Base-by-base conservation (phyloP, 441 rosid species). In the Aleurites moluccanus region DNA sequence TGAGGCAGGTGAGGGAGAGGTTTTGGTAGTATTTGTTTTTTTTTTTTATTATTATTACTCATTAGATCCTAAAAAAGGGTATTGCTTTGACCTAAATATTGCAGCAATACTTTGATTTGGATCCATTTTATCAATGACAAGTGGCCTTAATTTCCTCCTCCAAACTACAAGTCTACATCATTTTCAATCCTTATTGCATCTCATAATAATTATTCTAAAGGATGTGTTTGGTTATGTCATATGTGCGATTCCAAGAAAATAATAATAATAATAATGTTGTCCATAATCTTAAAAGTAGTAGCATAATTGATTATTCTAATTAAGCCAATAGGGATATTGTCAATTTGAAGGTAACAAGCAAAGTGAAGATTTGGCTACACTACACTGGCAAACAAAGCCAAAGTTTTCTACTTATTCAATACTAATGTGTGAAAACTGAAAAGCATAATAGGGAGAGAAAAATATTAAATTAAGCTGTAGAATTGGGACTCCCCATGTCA, bases 81-180 rank as follows among this genome's bases (percentile, higher is more conserved):
- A 66, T 47, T 67, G 73, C 75, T 76, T 81, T 77, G 81, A 73
- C 75, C 76, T 63, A 64, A 74, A 76, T 23, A 49, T 75, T 80
- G 64, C 74, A 70, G 62, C 73, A 68, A 70, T 33, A 16, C 55
- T 45, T 21, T 69, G 38, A 56, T 28, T 75, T 73, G 65, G 73
- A 42, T 76, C 77, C 64, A 20, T 66, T 66, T 59, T 42, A 27
- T 68, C 64, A 55, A 50, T 50, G 55, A 52, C 59, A 61, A 71
- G 45, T 73, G 65, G 63, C 76, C 77, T 71, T 65, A 64, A 74
- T 45, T 73, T 73, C 69, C 77, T 77, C 73, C 71, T 52, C 82
- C 79, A 82, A 78, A 67, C 78, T 16, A 11, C 63, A 8, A 59
- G 50, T 56, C 30, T n/a, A 50, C 64, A 55, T 75, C 76, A 65